phyloP scores from a whole-genome alignment of 2,329 filamentous ascomycete species.

The Zymoseptoria passerinii region DNA sequence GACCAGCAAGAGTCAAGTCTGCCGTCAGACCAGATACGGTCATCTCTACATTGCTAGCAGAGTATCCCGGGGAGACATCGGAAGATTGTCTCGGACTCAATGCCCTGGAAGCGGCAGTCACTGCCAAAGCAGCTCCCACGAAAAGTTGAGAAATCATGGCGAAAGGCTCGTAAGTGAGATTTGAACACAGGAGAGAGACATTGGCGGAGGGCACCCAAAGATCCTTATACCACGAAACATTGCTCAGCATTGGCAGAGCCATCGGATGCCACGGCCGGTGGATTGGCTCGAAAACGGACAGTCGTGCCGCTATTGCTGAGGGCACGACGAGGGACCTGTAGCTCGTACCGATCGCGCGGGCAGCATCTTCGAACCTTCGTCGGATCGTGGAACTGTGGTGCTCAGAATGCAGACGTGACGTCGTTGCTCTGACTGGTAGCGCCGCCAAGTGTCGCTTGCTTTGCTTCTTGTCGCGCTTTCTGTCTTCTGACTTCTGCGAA shows the following conservation, averaged over 20 bases:
- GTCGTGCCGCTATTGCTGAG: background rate
- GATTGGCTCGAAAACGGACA: background rate
- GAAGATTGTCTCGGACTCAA: constrained; percentile 2
- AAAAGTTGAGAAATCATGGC: constrained; percentile 2
- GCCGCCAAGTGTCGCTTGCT: background rate
- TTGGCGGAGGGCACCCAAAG: background rate
- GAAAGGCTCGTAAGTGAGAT: background rate
- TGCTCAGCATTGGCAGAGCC: background rate
- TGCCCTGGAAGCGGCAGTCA: constrained; percentile 4
- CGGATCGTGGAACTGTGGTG: background rate
- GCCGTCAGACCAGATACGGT: constrained; percentile 20
- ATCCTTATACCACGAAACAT: background rate
- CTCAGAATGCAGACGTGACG: background rate
- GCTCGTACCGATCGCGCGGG: background rate
- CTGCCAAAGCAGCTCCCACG: constrained; percentile 5
- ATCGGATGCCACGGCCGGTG: background rate
- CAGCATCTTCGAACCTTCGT: background rate
- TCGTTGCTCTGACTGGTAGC: background rate
- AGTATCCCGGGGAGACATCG: constrained; percentile 25
- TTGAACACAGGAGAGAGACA: background rate
- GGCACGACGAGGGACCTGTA: background rate
- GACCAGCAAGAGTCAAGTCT: constrained; percentile 23
- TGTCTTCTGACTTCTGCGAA: background rate
- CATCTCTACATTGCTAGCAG: constrained; percentile 22
- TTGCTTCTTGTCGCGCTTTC: background rate